Percentiles rank a stretch among this genome's conserved stretches.
Conservation (phyloP, 352 stramenopile species). For the Globisporangium echinulatum region DNA sequence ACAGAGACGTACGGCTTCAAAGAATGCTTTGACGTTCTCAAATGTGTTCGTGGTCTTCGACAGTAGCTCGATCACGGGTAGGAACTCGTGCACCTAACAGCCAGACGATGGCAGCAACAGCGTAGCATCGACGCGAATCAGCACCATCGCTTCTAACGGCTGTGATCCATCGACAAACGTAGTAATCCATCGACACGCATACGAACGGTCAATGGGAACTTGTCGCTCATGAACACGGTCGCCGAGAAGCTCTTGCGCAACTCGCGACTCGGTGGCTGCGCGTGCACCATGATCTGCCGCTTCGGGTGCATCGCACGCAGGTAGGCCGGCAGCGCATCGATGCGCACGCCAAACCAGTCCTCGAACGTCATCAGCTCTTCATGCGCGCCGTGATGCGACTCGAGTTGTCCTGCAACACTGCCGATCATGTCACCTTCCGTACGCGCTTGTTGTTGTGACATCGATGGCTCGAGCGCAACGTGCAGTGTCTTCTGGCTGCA, state of each 20-base stretch:
- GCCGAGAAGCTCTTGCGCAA: conserved; percentile 51
- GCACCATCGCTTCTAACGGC: too few species aligned
- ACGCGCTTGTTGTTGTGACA: neutral
- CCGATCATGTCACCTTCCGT: neutral
- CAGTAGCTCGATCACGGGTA: conserved; percentile 60
- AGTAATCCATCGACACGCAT: neutral
- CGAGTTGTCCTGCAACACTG: conserved; percentile 1
- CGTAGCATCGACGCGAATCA: neutral
- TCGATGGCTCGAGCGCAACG: conserved; percentile 24
- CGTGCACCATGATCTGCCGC: conserved; percentile 44
- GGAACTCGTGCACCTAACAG: conserved; percentile 42
- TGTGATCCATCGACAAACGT: too few species aligned
- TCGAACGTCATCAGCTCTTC: conserved; percentile 47
- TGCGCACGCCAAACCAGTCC: conserved; percentile 50
- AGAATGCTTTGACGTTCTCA: conserved; percentile 55
- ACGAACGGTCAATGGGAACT: conserved; percentile 52
- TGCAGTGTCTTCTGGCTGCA: conserved; percentile 32
- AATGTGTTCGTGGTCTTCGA: conserved; percentile 62
- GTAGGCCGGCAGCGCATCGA: conserved; percentile 26
- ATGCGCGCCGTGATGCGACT: conserved; percentile 27
- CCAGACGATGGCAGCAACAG: neutral
- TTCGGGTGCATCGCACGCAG: conserved; percentile 31
- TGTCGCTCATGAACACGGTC: conserved; percentile 49
- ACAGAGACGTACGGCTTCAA: conserved; percentile 33
- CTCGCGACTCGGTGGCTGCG: conserved; percentile 35